phyloP scores from a whole-genome alignment of 257 asterid species.

The Solanum chilense region DNA sequence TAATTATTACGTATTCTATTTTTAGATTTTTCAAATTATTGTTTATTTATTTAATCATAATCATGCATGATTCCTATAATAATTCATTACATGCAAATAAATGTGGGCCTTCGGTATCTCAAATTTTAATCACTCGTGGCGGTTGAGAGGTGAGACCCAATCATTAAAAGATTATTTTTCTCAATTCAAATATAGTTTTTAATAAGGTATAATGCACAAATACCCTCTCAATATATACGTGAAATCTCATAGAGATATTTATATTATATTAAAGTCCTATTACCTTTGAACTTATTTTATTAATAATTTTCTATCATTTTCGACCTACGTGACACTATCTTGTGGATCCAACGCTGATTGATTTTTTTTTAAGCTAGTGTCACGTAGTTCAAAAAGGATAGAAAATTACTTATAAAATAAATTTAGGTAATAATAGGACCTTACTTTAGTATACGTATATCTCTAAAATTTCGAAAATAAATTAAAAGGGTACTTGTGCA shows the following conservation, averaged over 20 bases:
- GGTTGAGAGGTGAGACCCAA: not conserved
- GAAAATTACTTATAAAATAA: no score
- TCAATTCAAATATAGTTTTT: not conserved
- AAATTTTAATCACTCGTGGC: not conserved
- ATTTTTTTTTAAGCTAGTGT: no score
- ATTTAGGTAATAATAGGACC: no score
- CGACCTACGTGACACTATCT: no score
- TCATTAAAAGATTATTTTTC: not conserved
- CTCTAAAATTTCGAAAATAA: no score
- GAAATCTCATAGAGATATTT: no score
- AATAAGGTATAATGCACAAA: rapidly evolving
- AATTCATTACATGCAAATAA: not conserved
- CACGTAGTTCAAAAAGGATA: no score
- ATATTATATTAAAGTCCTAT: rapidly evolving
- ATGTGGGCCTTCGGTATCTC: not conserved
- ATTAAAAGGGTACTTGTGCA: no score
- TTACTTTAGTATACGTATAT: no score
- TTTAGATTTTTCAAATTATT: not conserved
- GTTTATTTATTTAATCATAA: not conserved
- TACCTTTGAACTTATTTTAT: no score
- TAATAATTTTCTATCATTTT: no score
- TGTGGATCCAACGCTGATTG: no score
- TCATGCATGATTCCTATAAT: not conserved
- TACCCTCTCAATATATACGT: rapidly evolving
- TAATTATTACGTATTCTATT: not conserved